Base-by-base conservation (phyloP, 176 grass and related monocot genomes). In the Tuctoria greenei region DNA sequence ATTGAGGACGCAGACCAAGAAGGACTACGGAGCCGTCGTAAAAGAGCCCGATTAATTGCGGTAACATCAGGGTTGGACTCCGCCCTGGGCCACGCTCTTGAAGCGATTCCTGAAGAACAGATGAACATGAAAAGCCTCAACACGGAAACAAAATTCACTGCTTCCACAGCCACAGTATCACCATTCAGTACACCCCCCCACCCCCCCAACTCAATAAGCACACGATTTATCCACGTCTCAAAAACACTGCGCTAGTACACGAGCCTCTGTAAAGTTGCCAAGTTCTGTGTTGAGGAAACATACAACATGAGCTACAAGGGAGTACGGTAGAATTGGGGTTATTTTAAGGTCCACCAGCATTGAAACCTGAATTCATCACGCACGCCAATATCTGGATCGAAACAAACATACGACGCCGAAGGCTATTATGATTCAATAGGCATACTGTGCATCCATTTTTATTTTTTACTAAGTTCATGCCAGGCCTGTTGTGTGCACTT, bases 381-480 rank as follows among this genome's bases (percentile, higher is more conserved):
- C 2, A 10, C 37, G 39, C 57, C 18, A 27, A 15, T 8, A 18
- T 40, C 4, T 43, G 17, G 7, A 24, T 43, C 18, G 24, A 35
- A 18, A 72, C 21, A 20, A 72, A 52, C 9, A 31, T 9, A 14
- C n/a, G 24, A 12, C 18, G 4, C 54, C 37, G 26, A 38, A 67
- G n/a, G 39, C 24, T 47, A 36, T 20, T 64, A 46, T n/a, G n/a
- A 59, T 16, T 20, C 44, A n/a, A 2, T n/a, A 44, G 12, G 0
- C 23, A 74, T n/a, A 26, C 27, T 16, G 50, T 42, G 44, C 26
- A 66, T 27, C 75, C 7, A 40, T 15, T 71, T 68, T 69, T 42
- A 15, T 68, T 15, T 71, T 68, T 69, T 42, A 15, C 75, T 15
- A 60, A 26, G 43, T 76, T 71, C 27, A 61, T 51, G 41, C 18